Evolutionary conservation across 768 basidiomycete species (phyloP), one percentile per base, ranked within the genome.

Genomic region (Mycena rebaudengoi): DNA sequence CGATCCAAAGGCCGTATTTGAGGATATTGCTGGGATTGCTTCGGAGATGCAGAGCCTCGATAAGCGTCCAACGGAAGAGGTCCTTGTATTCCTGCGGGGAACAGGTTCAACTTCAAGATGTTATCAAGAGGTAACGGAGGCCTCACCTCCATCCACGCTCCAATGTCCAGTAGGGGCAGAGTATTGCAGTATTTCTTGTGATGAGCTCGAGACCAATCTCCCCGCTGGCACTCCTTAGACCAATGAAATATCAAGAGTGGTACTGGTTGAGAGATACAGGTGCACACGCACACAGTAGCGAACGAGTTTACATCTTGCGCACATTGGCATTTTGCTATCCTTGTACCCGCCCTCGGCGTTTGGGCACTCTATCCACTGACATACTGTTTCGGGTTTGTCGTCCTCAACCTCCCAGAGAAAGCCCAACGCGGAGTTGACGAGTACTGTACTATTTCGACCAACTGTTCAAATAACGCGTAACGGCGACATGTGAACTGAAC

Each of bases 181-280:
- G 20, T 37, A 7, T 40, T n/a, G n/a, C 57, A 59, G 33, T 50
- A 33, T 43, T 32, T 8, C 48, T 60, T 60, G 58, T 60, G 58
- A 7, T 51, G 20, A 25, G 16, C 39, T n/a, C n/a, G n/a, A n/a
- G n/a, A n/a, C 48, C 58, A 60, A 14, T 60, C 48, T 5, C 29
- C 20, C 41, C 11, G 23, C 26, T 60, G 48, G 39, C 39, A 60
- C 7, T 18, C 21, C 12, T 33, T 41, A 5, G 58, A 50, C 48
- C 11, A 37, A n/a, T 37, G 25, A 32, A 25, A 33, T 30, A 25
- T 26, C 10, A 4, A n/a, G n/a, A n/a, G n/a, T n/a, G n/a, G n/a
- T 33, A 20, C 12, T 2, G 13, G 20, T 6, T 7, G 13, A 21
- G 16, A 21, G 11, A 5, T 32, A 18, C 5, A 55, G 10, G 26